Evolutionary conservation across 768 basidiomycete species (phyloP).

Genomic region (Tulasnella calospora): DNA sequence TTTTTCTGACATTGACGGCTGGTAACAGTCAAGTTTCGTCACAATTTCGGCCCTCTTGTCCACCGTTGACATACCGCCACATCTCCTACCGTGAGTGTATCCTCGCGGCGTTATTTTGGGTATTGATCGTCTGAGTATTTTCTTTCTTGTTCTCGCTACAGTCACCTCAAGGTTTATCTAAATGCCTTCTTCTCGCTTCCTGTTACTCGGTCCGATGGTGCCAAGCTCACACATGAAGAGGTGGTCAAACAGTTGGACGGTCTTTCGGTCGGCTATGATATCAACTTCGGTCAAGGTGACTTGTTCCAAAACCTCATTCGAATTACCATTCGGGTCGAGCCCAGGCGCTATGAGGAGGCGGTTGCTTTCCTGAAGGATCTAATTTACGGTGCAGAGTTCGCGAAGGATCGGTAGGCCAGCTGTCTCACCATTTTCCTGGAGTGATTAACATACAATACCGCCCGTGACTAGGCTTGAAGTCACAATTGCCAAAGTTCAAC

Average conservation of each 20-base stretch:
- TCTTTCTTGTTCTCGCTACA: constrained; percentile 33
- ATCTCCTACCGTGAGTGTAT: constrained; percentile 64
- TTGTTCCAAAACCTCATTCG: constrained; percentile 71
- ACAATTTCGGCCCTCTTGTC: constrained; percentile 76
- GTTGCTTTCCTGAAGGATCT: constrained; percentile 83
- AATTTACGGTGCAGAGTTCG: constrained; percentile 67
- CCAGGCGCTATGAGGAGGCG: constrained; percentile 68
- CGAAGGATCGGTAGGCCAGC: constrained; percentile 61
- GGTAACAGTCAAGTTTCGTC: constrained; percentile 83
- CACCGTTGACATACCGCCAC: constrained; percentile 61
- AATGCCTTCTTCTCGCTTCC: constrained; percentile 86
- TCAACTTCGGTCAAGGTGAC: constrained; percentile 56
- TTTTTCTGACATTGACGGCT: constrained; percentile 23
- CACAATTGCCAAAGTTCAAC: constrained; percentile 79
- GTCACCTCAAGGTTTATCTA: constrained; percentile 72
- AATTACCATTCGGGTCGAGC: constrained; percentile 80
- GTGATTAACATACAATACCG: background rate
- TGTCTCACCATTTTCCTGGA: constrained; percentile 22
- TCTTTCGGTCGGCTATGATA: constrained; percentile 84
- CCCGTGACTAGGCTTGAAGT: constrained; percentile 60
- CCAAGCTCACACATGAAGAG: constrained; percentile 73
- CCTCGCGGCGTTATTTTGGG: background rate
- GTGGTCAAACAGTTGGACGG: constrained; percentile 87
- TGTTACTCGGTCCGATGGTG: constrained; percentile 62
- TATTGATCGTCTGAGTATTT: constrained; percentile 20